phyloP scores from a whole-genome alignment of 2,329 filamentous ascomycete genomes.

The Nemania serpens region DNA sequence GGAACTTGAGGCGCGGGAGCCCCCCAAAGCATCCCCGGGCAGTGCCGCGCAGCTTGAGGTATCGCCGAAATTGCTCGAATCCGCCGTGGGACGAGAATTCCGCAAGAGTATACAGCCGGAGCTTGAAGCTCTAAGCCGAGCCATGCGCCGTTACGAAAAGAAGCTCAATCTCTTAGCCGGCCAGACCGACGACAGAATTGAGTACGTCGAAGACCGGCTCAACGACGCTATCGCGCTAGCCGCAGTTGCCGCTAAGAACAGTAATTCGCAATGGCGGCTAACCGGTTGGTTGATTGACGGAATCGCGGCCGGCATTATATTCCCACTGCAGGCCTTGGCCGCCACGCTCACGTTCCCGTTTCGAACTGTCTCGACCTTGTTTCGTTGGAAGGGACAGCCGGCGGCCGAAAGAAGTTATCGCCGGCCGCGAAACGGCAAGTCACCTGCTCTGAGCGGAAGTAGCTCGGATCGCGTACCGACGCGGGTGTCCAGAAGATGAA shows the following conservation, averaged over 20 bases:
- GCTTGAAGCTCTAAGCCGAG: conserved; percentile 84
- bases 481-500: conserved; percentile 35
- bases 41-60: conserved; percentile 33
- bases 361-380: conserved; percentile 44
- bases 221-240: conserved; percentile 82
- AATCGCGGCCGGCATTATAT: conserved; percentile 41
- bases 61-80: conserved; percentile 47
- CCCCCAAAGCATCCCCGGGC: conserved; percentile 39
- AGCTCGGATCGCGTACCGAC: conserved; percentile 36
- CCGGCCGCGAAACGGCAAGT: conserved; percentile 29
- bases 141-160: conserved; percentile 90
- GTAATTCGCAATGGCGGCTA: conserved; percentile 45
- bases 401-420: conserved; percentile 38
- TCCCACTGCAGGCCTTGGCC: conserved; percentile 50
- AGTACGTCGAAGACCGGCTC: conserved; percentile 70
- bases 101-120: conserved; percentile 74
- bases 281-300: conserved; percentile 47
- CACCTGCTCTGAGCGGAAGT: conserved; percentile 24
- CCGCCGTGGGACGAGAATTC: conserved; percentile 59
- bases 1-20: conserved; percentile 66
- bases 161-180: conserved; percentile 75
- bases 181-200: conserved; percentile 76
- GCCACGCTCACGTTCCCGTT: conserved; percentile 51
- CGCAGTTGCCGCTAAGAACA: conserved; percentile 68
- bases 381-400: conserved; percentile 39